A percentile compares a stretch with the other conserved stretches of the same genome.
phyloP scores from a whole-genome alignment of 2,329 filamentous ascomycete species.

The Albifimbria verrucaria region DNA sequence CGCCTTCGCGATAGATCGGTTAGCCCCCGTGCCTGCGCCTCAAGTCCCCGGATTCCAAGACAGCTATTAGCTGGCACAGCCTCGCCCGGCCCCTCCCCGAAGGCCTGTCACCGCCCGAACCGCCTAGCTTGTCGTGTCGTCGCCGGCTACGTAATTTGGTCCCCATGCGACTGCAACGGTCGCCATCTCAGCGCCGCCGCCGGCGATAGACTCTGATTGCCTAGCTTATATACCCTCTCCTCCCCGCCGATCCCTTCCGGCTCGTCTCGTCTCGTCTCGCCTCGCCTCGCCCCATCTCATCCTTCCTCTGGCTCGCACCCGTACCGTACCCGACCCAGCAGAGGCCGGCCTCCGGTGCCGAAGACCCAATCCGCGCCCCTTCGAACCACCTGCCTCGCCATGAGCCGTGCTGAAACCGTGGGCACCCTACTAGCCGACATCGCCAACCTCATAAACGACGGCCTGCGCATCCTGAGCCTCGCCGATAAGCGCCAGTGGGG shows the following conservation, averaged over 20 bases:
- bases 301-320: too few species aligned
- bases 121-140: background rate
- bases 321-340: background rate
- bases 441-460: conserved; percentile 50
- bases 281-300: too few species aligned
- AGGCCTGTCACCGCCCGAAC: background rate
- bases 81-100: background rate
- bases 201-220: background rate
- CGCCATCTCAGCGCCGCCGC: background rate
- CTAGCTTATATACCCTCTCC: background rate
- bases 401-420: conserved; percentile 47
- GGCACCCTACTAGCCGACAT: conserved; percentile 57
- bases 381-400: conserved; percentile 17
- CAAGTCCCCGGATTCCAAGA: background rate
- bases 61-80: background rate
- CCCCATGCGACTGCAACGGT: background rate
- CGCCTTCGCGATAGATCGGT: background rate
- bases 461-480: conserved; percentile 51
- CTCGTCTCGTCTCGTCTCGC: too few species aligned
- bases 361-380: background rate
- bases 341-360: background rate
- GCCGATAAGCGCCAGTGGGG: conserved; percentile 59
- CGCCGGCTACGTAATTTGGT: background rate
- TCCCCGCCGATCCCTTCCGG: background rate
- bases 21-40: background rate